phyloP scores from a whole-genome alignment of 306 rosid species.

The Cicer bijugum region DNA sequence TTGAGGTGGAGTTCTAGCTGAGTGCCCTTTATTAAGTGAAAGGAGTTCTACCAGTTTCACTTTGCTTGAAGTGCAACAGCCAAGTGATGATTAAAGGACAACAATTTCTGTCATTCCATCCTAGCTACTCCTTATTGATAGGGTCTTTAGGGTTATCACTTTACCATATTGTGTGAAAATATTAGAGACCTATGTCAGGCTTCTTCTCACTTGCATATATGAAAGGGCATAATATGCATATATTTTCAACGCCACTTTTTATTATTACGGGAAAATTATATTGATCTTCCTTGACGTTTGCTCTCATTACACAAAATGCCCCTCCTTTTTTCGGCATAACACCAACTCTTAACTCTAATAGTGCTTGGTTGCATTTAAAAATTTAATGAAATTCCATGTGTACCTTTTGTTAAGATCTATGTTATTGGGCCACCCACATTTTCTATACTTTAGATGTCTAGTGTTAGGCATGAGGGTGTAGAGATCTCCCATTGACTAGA shows the following conservation, averaged over 20 bases:
- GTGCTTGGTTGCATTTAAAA: constrained; percentile 2
- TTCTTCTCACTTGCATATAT: constrained; percentile 12
- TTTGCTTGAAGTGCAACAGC: constrained; percentile 19
- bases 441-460: background rate
- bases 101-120: constrained; percentile 15
- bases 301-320: background rate
- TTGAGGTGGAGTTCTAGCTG: constrained; percentile 11
- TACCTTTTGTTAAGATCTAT: background rate
- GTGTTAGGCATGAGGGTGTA: background rate
- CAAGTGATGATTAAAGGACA: constrained; percentile 24
- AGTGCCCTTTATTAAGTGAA: constrained; percentile 23
- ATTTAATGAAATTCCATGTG: constrained; percentile 1
- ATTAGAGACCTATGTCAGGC: constrained; percentile 24
- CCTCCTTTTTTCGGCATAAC: background rate
- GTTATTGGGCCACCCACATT: background rate
- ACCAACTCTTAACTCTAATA: background rate
- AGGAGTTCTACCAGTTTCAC: constrained; percentile 25
- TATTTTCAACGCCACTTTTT: background rate
- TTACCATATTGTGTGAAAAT: constrained; percentile 22
- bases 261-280: background rate
- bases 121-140: background rate
- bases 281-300: background rate
- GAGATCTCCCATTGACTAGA: background rate
- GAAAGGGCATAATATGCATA: constrained; percentile 23
- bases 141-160: constrained; percentile 25